These are phyloP conservation scores for Colletotrichum noveboracense DNA, from an alignment of 2,329 filamentous ascomycete species.

Conservation along the genomic window DNA sequence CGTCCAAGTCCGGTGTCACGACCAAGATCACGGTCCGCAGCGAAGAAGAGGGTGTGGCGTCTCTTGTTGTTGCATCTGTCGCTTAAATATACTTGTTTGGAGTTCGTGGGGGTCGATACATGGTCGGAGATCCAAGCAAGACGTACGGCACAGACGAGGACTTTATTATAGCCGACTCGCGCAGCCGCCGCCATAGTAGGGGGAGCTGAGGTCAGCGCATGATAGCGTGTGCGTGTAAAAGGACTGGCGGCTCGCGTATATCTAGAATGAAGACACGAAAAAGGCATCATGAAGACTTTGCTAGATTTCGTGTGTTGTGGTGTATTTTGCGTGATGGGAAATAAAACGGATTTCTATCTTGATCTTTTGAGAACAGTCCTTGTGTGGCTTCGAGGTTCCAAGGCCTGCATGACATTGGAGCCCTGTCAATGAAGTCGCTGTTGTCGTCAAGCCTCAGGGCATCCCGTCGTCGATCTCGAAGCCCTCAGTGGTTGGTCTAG, in stretches of 20 bases:
- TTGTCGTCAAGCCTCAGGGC: not conserved
- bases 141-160: slow-evolving; percentile 7
- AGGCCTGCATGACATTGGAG: not conserved
- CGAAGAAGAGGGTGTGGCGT: slow-evolving; percentile 91
- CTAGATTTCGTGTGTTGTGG: not conserved
- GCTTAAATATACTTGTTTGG: slow-evolving; percentile 56
- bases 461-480: not conserved
- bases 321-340: not conserved
- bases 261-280: slow-evolving; percentile 22
- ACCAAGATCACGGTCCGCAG: slow-evolving; percentile 93
- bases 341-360: not conserved
- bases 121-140: slow-evolving; percentile 17
- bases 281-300: not conserved
- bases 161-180: slow-evolving; percentile 8
- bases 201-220: not conserved
- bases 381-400: not conserved
- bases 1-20: slow-evolving; percentile 89
- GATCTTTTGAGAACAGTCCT: not conserved
- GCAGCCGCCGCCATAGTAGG: slow-evolving; percentile 4
- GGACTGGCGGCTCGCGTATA: slow-evolving; percentile 15
- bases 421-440: not conserved
- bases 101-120: slow-evolving; percentile 21
- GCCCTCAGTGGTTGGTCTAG: not conserved
- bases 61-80: slow-evolving; percentile 83
- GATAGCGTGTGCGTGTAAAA: not conserved